A percentile compares a stretch with the other conserved stretches of the same genome.
Conservation (phyloP, 169 alveolate genomes). For the Perkinsus chesapeaki region DNA sequence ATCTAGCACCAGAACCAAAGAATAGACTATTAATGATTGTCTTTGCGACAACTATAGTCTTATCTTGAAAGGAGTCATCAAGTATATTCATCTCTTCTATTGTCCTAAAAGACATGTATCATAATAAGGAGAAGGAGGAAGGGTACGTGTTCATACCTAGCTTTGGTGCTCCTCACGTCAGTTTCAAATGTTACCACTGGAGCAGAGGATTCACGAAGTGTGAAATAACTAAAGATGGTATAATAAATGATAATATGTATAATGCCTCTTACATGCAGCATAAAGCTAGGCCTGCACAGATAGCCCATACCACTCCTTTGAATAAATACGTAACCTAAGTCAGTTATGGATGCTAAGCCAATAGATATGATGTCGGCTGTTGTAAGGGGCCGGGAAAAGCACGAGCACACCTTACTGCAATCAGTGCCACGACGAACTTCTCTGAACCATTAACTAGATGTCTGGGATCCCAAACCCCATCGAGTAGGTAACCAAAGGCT, state of each 20-base stretch:
- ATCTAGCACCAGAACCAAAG: not conserved
- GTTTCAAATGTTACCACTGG: not conserved
- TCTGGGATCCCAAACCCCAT: not conserved
- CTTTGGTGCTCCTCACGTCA: not conserved
- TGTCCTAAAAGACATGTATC: not conserved
- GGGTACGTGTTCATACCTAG: not conserved
- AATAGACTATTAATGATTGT: not conserved
- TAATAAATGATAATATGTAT: too few species aligned
- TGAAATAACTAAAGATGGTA: not conserved
- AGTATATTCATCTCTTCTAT: not conserved
- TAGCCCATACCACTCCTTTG: not conserved
- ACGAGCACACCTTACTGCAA: not conserved
- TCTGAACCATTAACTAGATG: not conserved
- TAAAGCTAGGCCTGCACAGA: not conserved
- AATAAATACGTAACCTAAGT: not conserved
- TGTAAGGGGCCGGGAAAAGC: not conserved
- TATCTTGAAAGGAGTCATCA: not conserved
- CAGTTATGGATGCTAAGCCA: too few species aligned
- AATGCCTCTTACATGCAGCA: not conserved
- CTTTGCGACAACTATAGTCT: not conserved
- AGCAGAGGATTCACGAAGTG: not conserved
- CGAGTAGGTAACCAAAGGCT: not conserved
- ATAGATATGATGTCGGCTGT: too few species aligned
- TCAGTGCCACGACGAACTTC: not conserved
- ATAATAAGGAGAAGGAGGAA: not conserved